Evolutionary conservation across 495 filamentous ascomycete genomes (phyloP).

Genomic region (Aspergillus nidulans): DNA sequence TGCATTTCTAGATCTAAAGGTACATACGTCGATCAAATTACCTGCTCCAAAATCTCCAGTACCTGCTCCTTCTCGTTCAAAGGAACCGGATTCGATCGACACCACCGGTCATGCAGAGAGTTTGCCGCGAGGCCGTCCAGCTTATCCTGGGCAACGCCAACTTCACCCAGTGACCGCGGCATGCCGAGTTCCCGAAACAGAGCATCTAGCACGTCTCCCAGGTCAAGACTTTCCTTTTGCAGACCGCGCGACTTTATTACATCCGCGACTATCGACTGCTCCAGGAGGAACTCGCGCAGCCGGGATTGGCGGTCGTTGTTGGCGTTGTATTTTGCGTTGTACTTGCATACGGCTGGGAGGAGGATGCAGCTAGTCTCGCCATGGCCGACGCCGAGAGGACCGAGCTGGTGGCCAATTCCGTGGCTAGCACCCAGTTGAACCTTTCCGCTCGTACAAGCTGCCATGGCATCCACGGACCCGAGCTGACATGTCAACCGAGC

Average conservation of each 20-base stretch:
- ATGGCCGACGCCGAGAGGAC: conserved; percentile 60
- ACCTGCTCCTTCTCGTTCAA: conserved; percentile 48
- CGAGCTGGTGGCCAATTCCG: conserved; percentile 63
- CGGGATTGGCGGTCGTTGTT: conserved; percentile 43
- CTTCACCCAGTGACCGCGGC: conserved; percentile 51
- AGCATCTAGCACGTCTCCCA: conserved; percentile 52
- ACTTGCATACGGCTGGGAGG: conserved; percentile 57
- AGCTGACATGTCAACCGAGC: conserved; percentile 50
- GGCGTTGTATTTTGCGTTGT: conserved; percentile 47
- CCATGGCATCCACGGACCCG: conserved; percentile 55
- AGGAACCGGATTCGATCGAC: conserved; percentile 46
- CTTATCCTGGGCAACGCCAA: conserved; percentile 50
- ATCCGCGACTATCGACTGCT: conserved; percentile 37
- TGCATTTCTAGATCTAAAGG: neutral
- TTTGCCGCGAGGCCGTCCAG: conserved; percentile 47
- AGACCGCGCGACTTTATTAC: conserved; percentile 37
- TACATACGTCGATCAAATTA: conserved; percentile 9
- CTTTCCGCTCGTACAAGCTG: conserved; percentile 37
- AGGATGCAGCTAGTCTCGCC: conserved; percentile 65
- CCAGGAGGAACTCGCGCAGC: conserved; percentile 46
- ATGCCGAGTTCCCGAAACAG: conserved; percentile 53
- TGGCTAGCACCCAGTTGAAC: conserved; percentile 54
- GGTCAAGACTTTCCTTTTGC: conserved; percentile 33
- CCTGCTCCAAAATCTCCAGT: conserved; percentile 52
- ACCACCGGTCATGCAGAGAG: conserved; percentile 51